A percentile compares a stretch with the other conserved stretches of the same genome.
These are phyloP conservation scores for Phycomyces nitens DNA, from an alignment of 192 early-diverging fungal species.

Conservation along the genomic window DNA sequence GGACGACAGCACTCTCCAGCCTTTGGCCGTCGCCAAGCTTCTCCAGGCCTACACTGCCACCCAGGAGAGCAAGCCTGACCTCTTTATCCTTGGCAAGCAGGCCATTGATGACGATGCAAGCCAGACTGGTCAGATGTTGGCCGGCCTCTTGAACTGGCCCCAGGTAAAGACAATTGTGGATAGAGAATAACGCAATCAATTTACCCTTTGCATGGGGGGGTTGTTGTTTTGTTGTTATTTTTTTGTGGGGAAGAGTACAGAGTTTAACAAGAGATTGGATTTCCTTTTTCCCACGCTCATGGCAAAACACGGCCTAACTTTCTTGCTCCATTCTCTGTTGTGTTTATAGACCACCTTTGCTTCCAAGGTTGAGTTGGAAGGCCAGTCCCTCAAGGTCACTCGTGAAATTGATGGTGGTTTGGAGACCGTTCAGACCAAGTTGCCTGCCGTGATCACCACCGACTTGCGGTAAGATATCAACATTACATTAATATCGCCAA, in stretches of 20 bases:
- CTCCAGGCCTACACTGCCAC: slow-evolving; percentile 84
- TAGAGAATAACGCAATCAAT: not conserved
- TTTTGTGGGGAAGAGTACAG: not conserved
- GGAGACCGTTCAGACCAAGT: slow-evolving; percentile 76
- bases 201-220: not conserved
- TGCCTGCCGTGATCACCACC: slow-evolving; percentile 94
- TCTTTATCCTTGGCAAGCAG: slow-evolving; percentile 97
- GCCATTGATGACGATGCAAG: slow-evolving; percentile 97
- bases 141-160: slow-evolving; percentile 89
- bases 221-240: no score
- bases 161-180: slow-evolving; percentile 54
- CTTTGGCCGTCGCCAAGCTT: slow-evolving; percentile 88
- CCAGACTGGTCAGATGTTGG: slow-evolving; percentile 99
- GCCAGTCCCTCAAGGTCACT: slow-evolving; percentile 72
- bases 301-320: not conserved
- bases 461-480: slow-evolving; percentile 71
- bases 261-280: not conserved
- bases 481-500: no score
- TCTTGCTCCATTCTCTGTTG: not conserved
- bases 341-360: slow-evolving; percentile 85
- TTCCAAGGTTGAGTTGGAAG: slow-evolving; percentile 83
- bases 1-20: slow-evolving; percentile 72
- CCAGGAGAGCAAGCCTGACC: slow-evolving; percentile 76
- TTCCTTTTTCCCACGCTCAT: no score
- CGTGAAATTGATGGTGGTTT: slow-evolving; percentile 98